Evolutionary conservation across 305 asterid genomes (phyloP), one percentile per base, ranked within the genome.

Genomic region (Rubia balearica): DNA sequence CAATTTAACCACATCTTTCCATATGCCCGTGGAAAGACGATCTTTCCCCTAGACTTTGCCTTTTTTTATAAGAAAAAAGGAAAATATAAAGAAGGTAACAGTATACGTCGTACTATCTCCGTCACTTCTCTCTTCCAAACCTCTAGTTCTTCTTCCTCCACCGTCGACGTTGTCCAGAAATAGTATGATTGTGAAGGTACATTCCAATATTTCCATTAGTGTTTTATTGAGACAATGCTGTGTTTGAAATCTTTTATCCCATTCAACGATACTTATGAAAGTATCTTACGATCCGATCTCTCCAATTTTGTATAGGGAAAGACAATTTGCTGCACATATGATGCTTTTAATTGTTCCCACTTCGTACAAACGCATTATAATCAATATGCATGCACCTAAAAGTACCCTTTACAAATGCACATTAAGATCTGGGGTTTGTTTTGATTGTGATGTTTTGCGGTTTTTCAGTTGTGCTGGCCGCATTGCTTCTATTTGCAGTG

Each of bases 231-330:
- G 63, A 59, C 10, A 59, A 40, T 27, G 69, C 60, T n/a, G 22
- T 64, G 51, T 43, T 61, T 60, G 61, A 69, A 43, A 67, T 55
- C 3, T 48, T 24, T 33, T 5, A 43, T 69, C 68, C 56, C 63
- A 63, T 36, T 46, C 30, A 10, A 9, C 48, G 8, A 24, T 11
- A 5, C 33, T 70, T 68, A 11, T 11, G 14, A 24, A 66, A 72
- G 45, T 10, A 49, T 73, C 73, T 68, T 80, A 79, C 77, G 88
- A 85, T 85, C 84, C 67, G 87, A 81, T 89, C 87, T 80, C 81
- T 72, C 72, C 73, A 8, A 57, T 66, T 13, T 13, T 65, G 46
- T 75, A 62, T 41, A 65, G 65, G 42, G 68, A 68, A 65, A 69
- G 24, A 38, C 24, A 68, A 67, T 65, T 74, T 57, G 64, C 38